Conservation (phyloP, 2,329 filamentous ascomycete genomes). For the Aspergillus sp. region DNA sequence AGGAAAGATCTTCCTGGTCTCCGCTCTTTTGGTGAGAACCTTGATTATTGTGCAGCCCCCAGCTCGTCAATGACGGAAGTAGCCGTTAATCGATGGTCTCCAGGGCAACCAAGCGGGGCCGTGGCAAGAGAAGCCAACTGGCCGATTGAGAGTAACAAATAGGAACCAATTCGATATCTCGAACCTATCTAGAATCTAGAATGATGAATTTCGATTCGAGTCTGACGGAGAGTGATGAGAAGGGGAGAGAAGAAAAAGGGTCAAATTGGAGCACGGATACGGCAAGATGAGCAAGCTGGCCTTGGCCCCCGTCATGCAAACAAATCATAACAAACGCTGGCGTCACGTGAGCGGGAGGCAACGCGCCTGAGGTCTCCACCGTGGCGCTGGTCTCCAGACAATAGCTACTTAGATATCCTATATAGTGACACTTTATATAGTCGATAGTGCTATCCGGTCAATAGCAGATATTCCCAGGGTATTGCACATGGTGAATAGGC, state of each 20-base stretch:
- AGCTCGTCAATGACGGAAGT: conserved; percentile 17
- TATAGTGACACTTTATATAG: too few species aligned
- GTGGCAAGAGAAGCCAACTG: conserved; percentile 6
- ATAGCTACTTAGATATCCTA: too few species aligned
- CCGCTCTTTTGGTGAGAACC: conserved; percentile 2
- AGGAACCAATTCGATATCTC: not conserved
- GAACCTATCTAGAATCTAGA: not conserved
- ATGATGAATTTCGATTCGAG: not conserved
- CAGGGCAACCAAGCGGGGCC: conserved; percentile 40
- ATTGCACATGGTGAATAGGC: too few species aligned
- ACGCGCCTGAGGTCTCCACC: not conserved
- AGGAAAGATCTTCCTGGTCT: not conserved
- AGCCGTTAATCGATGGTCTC: conserved; percentile 32
- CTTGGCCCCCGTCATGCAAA: not conserved
- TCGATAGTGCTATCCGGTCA: too few species aligned
- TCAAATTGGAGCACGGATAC: not conserved
- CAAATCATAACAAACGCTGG: not conserved
- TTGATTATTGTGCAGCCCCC: conserved; percentile 4
- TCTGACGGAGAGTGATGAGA: not conserved
- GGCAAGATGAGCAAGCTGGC: not conserved
- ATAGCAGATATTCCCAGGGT: too few species aligned
- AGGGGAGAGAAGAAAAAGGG: not conserved
- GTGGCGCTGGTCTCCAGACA: not conserved
- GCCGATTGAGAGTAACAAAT: not conserved
- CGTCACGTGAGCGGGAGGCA: not conserved